phyloP scores from a whole-genome alignment of 2,329 filamentous ascomycete species.

The Colletotrichum siamense region DNA sequence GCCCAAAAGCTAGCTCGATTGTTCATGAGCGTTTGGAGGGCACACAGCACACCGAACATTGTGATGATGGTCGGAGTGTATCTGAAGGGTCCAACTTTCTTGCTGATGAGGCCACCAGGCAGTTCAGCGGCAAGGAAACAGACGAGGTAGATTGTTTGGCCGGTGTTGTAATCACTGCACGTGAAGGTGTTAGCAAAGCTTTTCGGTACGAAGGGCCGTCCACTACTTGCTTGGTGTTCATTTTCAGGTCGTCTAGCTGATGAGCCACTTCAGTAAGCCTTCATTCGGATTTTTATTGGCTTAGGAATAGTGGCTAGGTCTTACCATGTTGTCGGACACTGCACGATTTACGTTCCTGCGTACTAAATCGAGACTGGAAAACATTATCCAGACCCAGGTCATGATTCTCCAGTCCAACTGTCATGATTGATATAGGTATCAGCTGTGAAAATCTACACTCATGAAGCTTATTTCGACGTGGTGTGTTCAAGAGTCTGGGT shows the following conservation, averaged over 20 bases:
- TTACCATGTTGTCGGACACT: conserved; percentile 65
- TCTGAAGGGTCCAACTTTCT: conserved; percentile 42
- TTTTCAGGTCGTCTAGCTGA: neutral
- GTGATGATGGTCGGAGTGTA: neutral
- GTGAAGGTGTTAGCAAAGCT: conserved; percentile 38
- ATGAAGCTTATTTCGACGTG: neutral
- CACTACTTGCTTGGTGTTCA: neutral
- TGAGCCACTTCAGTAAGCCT: neutral
- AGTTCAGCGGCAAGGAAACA: conserved; percentile 63
- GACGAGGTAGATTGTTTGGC: conserved; percentile 60
- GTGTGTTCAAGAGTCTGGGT: neutral
- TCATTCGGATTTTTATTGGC: neutral
- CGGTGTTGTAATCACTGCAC: conserved; percentile 26
- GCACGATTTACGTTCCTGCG: conserved; percentile 68
- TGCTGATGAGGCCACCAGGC: conserved; percentile 65
- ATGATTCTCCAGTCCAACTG: neutral
- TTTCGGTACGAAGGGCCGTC: conserved; percentile 21
- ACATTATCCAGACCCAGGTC: conserved; percentile 35
- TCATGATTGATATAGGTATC: neutral
- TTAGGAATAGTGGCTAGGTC: conserved; percentile 27
- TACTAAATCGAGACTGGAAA: conserved; percentile 68
- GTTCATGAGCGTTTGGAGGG: conserved; percentile 30
- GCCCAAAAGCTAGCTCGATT: conserved; percentile 42
- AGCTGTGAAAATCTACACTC: neutral
- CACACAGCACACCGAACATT: neutral